phyloP scores from a whole-genome alignment of 345 rosid species.

The Anacardium occidentale region DNA sequence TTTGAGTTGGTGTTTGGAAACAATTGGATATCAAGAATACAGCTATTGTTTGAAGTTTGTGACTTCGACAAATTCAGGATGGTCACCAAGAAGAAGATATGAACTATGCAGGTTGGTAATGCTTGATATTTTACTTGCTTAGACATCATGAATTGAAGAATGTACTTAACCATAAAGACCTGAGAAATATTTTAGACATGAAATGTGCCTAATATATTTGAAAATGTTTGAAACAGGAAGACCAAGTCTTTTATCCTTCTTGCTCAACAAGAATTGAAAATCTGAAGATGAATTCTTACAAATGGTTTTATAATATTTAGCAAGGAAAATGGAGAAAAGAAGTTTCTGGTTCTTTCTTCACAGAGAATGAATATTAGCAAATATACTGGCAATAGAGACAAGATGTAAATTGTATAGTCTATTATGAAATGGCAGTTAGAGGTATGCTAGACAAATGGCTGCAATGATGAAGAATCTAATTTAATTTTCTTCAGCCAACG shows the following conservation, averaged over 20 bases:
- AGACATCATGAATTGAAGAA: background rate
- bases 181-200: background rate
- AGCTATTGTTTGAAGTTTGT: conserved; percentile 8
- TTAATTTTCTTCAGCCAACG: background rate
- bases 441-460: conserved; percentile 28
- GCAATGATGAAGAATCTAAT: background rate
- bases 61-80: conserved; percentile 3
- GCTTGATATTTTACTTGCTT: conserved; percentile 3
- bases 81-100: conserved; percentile 17
- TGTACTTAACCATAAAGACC: no score
- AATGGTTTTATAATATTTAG: no score
- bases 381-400: background rate
- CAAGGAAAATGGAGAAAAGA: background rate
- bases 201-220: background rate
- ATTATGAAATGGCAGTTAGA: conserved; percentile 1
- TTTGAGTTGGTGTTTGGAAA: conserved; percentile 15
- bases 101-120: background rate
- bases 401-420: background rate
- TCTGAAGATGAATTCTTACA: no score
- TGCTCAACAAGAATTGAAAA: no score
- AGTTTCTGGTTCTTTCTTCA: background rate
- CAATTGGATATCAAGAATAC: conserved; percentile 33
- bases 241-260: background rate
- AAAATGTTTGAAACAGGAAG: background rate
- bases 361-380: background rate